A percentile compares a stretch with the other conserved stretches of the same genome.
Evolutionary conservation across 2,329 filamentous ascomycete genomes (phyloP).

Genomic region (Penicillium sp.): DNA sequence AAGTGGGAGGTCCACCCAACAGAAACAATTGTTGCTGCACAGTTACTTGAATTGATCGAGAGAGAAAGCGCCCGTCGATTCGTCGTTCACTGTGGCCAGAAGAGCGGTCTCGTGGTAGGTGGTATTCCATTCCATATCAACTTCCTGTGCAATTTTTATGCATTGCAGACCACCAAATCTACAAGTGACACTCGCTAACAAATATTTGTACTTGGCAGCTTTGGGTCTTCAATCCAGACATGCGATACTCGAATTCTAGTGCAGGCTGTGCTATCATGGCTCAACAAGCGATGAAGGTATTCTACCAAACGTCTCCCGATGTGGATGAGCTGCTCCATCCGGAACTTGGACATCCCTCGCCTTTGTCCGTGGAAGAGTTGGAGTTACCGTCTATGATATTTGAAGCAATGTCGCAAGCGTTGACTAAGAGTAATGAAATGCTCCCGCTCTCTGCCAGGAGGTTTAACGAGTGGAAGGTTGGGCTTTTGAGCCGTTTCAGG

Average conservation of each 20-base stretch:
- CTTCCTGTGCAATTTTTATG: not conserved
- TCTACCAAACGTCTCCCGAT: slow-evolving; percentile 45
- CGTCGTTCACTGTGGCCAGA: slow-evolving; percentile 42
- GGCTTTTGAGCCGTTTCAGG: slow-evolving; percentile 48
- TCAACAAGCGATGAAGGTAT: slow-evolving; percentile 56
- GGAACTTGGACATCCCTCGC: slow-evolving; percentile 35
- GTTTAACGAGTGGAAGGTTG: slow-evolving; percentile 56
- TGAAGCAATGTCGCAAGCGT: slow-evolving; percentile 30
- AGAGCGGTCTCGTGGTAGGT: slow-evolving; percentile 38
- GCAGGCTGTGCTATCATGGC: slow-evolving; percentile 29
- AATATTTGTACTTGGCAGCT: slow-evolving; percentile 31
- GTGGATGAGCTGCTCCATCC: slow-evolving; percentile 36
- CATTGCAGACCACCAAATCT: not conserved
- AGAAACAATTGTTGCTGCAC: slow-evolving; percentile 49
- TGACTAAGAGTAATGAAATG: slow-evolving; percentile 42
- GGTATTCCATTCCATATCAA: not conserved
- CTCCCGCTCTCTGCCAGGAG: slow-evolving; percentile 49
- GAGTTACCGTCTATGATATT: slow-evolving; percentile 38
- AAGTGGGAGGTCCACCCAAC: slow-evolving; percentile 31
- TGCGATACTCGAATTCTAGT: slow-evolving; percentile 53
- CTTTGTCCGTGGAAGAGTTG: slow-evolving; percentile 50
- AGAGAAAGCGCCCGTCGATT: slow-evolving; percentile 56
- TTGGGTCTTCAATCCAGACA: slow-evolving; percentile 61
- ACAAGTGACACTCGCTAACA: not conserved
- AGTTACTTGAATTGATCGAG: slow-evolving; percentile 55